These are phyloP conservation scores for Cladosporium sp. DNA, from an alignment of 2,329 filamentous ascomycete species.

Conservation along the genomic window DNA sequence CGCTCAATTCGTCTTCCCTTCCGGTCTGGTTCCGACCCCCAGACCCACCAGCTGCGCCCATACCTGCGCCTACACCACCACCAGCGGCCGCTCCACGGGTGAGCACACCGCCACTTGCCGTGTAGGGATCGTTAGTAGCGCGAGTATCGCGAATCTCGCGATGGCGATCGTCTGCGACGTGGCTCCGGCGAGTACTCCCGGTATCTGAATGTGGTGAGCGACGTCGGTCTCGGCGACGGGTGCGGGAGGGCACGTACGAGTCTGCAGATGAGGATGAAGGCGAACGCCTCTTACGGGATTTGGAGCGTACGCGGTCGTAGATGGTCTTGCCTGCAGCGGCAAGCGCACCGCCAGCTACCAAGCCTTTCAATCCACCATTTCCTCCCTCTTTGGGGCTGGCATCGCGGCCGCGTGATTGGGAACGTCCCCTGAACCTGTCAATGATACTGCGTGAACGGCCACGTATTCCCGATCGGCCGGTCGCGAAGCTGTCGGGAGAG, in stretches of 20 bases:
- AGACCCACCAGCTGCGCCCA: constrained; percentile 21
- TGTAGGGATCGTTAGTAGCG: constrained; percentile 39
- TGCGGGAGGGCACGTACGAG: constrained; percentile 54
- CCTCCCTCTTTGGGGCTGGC: constrained; percentile 39
- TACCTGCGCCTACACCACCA: constrained; percentile 37
- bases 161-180: constrained; percentile 36
- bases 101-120: constrained; percentile 44
- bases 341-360: constrained; percentile 51
- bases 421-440: constrained; percentile 52
- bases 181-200: constrained; percentile 38
- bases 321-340: constrained; percentile 53
- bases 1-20: constrained; percentile 28
- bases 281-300: constrained; percentile 51
- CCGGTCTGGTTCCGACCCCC: constrained; percentile 21
- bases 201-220: constrained; percentile 43
- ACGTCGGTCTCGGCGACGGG: constrained; percentile 42
- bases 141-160: constrained; percentile 32
- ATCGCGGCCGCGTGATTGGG: constrained; percentile 46
- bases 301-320: constrained; percentile 57
- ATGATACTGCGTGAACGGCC: constrained; percentile 50
- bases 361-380: constrained; percentile 48
- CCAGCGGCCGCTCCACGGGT: constrained; percentile 41
- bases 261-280: constrained; percentile 50
- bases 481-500: constrained; percentile 36
- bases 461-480: constrained; percentile 21